phyloP scores from a whole-genome alignment of 805 yeast genomes.

The Teunomyces stri region DNA sequence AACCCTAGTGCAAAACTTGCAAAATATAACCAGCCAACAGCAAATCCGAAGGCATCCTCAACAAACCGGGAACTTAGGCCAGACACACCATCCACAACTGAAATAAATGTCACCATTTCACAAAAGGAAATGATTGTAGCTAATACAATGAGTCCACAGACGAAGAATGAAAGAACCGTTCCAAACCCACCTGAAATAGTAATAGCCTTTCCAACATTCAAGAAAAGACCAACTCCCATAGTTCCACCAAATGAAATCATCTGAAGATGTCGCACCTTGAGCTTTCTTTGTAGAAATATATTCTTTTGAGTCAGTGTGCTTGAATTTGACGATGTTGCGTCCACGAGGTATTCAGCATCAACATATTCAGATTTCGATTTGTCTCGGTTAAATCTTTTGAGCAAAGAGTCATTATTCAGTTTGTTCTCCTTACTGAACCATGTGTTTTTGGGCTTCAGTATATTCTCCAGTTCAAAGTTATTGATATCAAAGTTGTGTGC shows the following conservation, averaged over 20 bases:
- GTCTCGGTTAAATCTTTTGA: conserved; percentile 1
- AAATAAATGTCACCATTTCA: conserved; percentile 77
- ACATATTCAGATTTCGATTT: background rate
- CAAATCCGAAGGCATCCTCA: conserved; percentile 75
- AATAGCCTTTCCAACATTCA: conserved; percentile 71
- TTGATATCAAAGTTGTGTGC: conserved; percentile 24
- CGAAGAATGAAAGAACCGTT: conserved; percentile 60
- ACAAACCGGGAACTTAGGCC: conserved; percentile 74
- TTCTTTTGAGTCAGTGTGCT: conserved; percentile 4
- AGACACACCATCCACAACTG: conserved; percentile 75
- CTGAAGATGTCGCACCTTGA: conserved; percentile 66
- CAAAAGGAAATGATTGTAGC: conserved; percentile 74
- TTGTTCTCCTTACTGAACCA: background rate
- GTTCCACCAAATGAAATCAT: conserved; percentile 81
- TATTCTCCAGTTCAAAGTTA: background rate
- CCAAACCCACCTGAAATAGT: conserved; percentile 78
- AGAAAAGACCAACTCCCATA: conserved; percentile 69
- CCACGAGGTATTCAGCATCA: conserved; percentile 5
- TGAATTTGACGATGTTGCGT: conserved; percentile 1
- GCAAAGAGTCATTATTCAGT: conserved; percentile 3
- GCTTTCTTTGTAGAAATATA: conserved; percentile 49
- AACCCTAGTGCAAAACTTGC: conserved; percentile 67
- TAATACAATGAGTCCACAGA: conserved; percentile 64
- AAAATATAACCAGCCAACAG: conserved; percentile 74
- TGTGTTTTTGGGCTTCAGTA: background rate